Evolutionary conservation across 2,329 filamentous ascomycete genomes (phyloP), one percentile per base, ranked within the genome.

Genomic region (Chaetothyriales sp.): DNA sequence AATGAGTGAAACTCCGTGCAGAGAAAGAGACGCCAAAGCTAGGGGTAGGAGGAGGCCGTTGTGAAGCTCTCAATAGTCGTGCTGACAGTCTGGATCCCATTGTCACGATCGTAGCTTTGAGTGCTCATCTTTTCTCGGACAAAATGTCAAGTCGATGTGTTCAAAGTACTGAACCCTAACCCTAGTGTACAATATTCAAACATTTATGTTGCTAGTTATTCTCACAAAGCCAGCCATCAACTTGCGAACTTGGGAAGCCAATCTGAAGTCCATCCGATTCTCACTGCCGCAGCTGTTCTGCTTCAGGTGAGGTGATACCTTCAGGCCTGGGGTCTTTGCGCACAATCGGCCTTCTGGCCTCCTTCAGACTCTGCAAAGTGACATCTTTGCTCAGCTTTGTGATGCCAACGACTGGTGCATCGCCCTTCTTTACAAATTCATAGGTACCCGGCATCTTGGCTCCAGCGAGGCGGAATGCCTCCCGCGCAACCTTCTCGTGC

Each of bases 341-440:
- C 10, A 78, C 75, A 55, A 85, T 67, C 62, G 79, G 75, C 64
- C 80, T 78, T 68, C 88, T 79, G 47, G 89, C 85, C 61, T 81
- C 79, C 73, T 87, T 92, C 64, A 98, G 70, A 43, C 84, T 82
- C 60, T 90, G 86, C 62, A 90, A 68, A 19, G 88, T 94, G 25
- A 94, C 67, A 7, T 88, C 88, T 53, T 87, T 74, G 39, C 76
- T 79, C 50, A 98, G 70, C 68, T 95, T 95, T 18, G 89, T 96
- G 56, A 95, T 80, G 26, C 92, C 92, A 64, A 98, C 90, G 39
- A 95, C 78, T 0, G 92, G 81, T 2, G 88, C 75, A 61, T 95
- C 92, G 6, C 87, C 88, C 70, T 86, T 95, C 73, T 83, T 87
- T 32, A 95, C 88, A 64, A 96, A 95, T 64, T 95, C 88, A 72